Evolutionary conservation across 2,329 filamentous ascomycete genomes (phyloP), one percentile per base, ranked within the genome.

Genomic region (Penicillium occitanis): DNA sequence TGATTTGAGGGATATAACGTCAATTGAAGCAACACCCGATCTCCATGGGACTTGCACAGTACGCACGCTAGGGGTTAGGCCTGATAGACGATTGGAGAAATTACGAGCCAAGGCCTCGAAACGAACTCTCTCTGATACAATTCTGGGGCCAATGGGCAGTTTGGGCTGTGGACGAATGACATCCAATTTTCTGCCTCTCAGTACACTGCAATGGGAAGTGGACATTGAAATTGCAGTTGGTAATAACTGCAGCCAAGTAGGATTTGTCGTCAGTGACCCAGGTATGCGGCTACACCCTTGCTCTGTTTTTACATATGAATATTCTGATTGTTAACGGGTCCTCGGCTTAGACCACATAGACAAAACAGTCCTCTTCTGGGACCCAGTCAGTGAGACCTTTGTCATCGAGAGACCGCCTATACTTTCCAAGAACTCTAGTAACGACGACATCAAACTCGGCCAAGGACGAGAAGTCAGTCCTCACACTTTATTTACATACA

Each of bases 401-500:
- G 10, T 66, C 71, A 0, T 80, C 79, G 0, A 76, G 66, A 19
- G 46, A 57, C 10, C 66, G 59, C n/a, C 14, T 33, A 28, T 55
- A 28, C 40, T 79, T 46, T 11, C 33, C 22, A 57, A 25, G 33
- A 5, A 57, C 25, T 11, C 30, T 68, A 0, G 73, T 75, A 11
- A 55, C 50, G 13, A 19, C 50, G 22, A 55, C 17, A 55, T 30
- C 30, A 28, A 33, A 33, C 75, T 82, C 17, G 75, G 79, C 37
- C 80, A 81, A 30, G 70, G 70, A 3, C 48, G 68, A 0, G 74
- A 79, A 53, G 69, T 70, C 44, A 81, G 80, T 0, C 81, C 83
- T 0, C 82, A 84, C 64, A 85, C 83, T 0, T 75, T 85, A 0
- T 84, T 85, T 70, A 55, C 50, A 8, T 61, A 33, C 11, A 78